Conservation (phyloP, 2,329 filamentous ascomycete species). For the Epichloe bromicola region DNA sequence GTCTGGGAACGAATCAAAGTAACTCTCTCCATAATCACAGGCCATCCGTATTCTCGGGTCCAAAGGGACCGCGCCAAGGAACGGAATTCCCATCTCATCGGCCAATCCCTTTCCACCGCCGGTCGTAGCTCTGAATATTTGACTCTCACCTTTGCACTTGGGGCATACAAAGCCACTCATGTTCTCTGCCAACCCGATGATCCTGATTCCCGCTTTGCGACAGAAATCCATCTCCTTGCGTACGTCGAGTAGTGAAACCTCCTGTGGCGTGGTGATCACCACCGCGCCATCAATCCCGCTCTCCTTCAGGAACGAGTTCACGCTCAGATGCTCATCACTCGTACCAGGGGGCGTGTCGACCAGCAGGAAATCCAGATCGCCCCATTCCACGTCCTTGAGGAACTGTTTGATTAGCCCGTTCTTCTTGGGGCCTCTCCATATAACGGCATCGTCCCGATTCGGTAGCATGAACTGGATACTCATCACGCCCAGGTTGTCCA, state of each 20-base stretch:
- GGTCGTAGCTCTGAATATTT: slow-evolving; percentile 87
- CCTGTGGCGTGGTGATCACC: slow-evolving; percentile 87
- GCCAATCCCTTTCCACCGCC: slow-evolving; percentile 74
- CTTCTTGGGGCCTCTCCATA: slow-evolving; percentile 97
- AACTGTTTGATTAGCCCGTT: slow-evolving; percentile 98
- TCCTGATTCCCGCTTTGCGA: slow-evolving; percentile 76
- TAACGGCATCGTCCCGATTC: slow-evolving; percentile 84
- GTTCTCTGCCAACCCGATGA: slow-evolving; percentile 89
- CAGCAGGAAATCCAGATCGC: slow-evolving; percentile 80
- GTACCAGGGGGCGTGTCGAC: slow-evolving; percentile 98
- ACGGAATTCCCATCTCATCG: slow-evolving; percentile 75
- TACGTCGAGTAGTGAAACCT: slow-evolving; percentile 83
- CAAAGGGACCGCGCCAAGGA: slow-evolving; percentile 77
- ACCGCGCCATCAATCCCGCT: slow-evolving; percentile 89
- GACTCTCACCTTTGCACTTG: slow-evolving; percentile 66
- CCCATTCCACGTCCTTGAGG: slow-evolving; percentile 95
- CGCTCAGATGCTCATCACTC: slow-evolving; percentile 85
- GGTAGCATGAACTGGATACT: slow-evolving; percentile 98
- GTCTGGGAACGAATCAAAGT: slow-evolving; percentile 85
- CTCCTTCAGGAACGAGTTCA: slow-evolving; percentile 84
- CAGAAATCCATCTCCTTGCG: slow-evolving; percentile 98
- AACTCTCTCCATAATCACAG: slow-evolving; percentile 95
- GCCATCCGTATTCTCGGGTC: slow-evolving; percentile 93
- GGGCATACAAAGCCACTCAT: slow-evolving; percentile 97
- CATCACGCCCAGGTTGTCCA: slow-evolving; percentile 91